A percentile compares a stretch with the other conserved stretches of the same genome.
Evolutionary conservation across 257 asterid genomes (phyloP).

Genomic region (Vinca minor): DNA sequence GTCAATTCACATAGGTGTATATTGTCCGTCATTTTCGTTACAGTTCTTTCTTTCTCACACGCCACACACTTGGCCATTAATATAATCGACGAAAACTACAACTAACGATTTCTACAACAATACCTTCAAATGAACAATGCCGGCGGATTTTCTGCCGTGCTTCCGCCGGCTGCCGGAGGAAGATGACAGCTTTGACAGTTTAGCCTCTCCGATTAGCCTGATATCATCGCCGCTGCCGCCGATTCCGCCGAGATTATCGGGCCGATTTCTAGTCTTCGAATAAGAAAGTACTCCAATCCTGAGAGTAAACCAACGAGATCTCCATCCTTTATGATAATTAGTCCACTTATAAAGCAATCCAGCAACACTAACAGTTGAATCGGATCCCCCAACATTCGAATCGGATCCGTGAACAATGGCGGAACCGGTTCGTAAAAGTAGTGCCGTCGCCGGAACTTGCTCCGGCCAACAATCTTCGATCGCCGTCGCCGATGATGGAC

Average conservation of each 20-base stretch:
- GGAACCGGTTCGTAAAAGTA: constrained; percentile 64
- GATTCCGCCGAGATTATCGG: constrained; percentile 38
- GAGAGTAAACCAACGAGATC: constrained; percentile 86
- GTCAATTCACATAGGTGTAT: no score
- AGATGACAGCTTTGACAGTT: no score
- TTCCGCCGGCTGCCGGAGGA: constrained; percentile 34
- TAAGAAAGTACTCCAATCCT: constrained; percentile 71
- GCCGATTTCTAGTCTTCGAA: constrained; percentile 50
- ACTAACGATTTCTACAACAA: not conserved
- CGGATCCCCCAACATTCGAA: constrained; percentile 52
- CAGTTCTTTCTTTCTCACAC: constrained; percentile 12
- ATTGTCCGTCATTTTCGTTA: constrained; percentile 1
- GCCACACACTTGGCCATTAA: not conserved
- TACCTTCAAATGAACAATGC: constrained; percentile 87
- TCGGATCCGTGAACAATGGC: constrained; percentile 70
- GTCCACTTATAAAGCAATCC: constrained; percentile 90
- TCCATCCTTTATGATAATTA: constrained; percentile 90
- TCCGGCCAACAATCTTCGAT: constrained; percentile 63
- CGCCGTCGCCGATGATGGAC: constrained; percentile 34
- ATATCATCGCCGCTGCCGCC: no score
- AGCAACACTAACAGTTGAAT: constrained; percentile 45
- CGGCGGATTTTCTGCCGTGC: constrained; percentile 40
- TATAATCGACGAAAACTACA: not conserved
- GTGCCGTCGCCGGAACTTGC: no score
- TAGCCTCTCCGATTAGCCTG: constrained; percentile 23